Percentiles rank a stretch among this genome's conserved stretches.
phyloP scores from a whole-genome alignment of 176 grass and related monocot genomes.

The Lolium perenne region DNA sequence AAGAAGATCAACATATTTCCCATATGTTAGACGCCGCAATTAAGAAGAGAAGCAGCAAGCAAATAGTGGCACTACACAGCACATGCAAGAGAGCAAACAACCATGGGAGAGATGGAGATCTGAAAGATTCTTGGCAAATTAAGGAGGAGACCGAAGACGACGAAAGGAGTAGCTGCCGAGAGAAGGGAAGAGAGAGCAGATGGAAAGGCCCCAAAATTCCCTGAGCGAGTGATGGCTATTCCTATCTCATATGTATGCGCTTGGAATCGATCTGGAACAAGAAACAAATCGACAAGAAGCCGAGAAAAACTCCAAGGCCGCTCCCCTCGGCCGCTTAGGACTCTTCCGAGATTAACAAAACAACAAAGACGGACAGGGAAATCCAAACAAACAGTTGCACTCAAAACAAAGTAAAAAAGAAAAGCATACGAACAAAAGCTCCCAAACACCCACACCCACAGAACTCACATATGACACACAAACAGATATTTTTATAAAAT shows the following conservation, averaged over 20 bases:
- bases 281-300: slow-evolving; percentile 64
- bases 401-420: slow-evolving; percentile 81
- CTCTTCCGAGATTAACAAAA: slow-evolving; percentile 83
- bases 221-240: slow-evolving; percentile 34
- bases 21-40: slow-evolving; percentile 49
- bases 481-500: slow-evolving; percentile 59
- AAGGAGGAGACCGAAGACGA: slow-evolving; percentile 35
- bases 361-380: slow-evolving; percentile 83
- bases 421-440: slow-evolving; percentile 78
- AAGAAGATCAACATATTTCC: slow-evolving; percentile 42
- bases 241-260: slow-evolving; percentile 51
- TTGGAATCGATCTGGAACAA: slow-evolving; percentile 68
- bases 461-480: slow-evolving; percentile 57
- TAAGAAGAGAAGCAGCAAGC: slow-evolving; percentile 25
- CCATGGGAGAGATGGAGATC: slow-evolving; percentile 48
- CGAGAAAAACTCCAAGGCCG: slow-evolving; percentile 72
- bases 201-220: slow-evolving; percentile 56
- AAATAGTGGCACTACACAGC: slow-evolving; percentile 27
- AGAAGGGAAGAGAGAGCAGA: slow-evolving; percentile 37
- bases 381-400: slow-evolving; percentile 97
- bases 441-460: slow-evolving; percentile 65
- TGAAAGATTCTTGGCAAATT: slow-evolving; percentile 47
- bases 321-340: slow-evolving; percentile 49
- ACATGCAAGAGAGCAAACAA: slow-evolving; percentile 47
- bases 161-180: slow-evolving; percentile 46